A percentile compares a stretch with the other conserved stretches of the same genome.
These are phyloP conservation scores for Coniochaeta prunicola DNA, from an alignment of 2,329 filamentous ascomycete genomes.

Conservation along the genomic window DNA sequence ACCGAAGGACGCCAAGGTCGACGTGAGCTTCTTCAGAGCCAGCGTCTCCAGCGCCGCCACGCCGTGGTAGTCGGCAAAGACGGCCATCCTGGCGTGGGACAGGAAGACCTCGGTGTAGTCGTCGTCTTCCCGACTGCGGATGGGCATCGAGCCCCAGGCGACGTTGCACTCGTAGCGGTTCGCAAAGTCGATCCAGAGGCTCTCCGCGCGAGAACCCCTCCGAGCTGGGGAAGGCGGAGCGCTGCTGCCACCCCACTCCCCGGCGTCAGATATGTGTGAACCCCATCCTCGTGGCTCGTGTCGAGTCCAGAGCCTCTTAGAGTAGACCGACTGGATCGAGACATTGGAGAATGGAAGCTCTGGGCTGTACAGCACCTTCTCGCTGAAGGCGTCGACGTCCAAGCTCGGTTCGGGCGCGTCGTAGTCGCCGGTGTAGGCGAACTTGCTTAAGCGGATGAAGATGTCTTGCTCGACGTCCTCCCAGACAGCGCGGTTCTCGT, in stretches of 20 bases:
- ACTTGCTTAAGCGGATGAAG: constrained; percentile 39
- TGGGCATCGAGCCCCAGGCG: background rate
- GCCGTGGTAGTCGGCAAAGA: constrained; percentile 30
- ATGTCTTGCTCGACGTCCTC: constrained; percentile 39
- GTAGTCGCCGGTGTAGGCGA: constrained; percentile 41
- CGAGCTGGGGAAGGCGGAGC: too few species aligned
- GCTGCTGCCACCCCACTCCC: too few species aligned
- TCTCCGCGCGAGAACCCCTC: too few species aligned
- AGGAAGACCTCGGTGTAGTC: constrained; percentile 23
- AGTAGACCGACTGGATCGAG: background rate
- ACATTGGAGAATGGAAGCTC: background rate
- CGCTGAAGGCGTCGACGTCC: background rate
- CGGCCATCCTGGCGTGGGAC: constrained; percentile 28
- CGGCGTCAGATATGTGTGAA: too few species aligned
- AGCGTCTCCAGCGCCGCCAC: constrained; percentile 23
- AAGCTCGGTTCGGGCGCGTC: constrained; percentile 13
- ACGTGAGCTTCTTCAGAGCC: constrained; percentile 23
- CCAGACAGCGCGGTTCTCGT: constrained; percentile 29
- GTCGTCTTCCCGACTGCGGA: constrained; percentile 1
- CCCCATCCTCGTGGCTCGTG: too few species aligned
- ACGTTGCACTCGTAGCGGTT: background rate
- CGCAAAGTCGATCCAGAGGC: constrained; percentile 1
- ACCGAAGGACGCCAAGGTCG: constrained; percentile 20
- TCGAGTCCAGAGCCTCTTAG: too few species aligned
- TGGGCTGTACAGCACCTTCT: background rate